Base-by-base conservation (phyloP, 148 eudicot genomes). In the Chenopodium berlandieri region DNA sequence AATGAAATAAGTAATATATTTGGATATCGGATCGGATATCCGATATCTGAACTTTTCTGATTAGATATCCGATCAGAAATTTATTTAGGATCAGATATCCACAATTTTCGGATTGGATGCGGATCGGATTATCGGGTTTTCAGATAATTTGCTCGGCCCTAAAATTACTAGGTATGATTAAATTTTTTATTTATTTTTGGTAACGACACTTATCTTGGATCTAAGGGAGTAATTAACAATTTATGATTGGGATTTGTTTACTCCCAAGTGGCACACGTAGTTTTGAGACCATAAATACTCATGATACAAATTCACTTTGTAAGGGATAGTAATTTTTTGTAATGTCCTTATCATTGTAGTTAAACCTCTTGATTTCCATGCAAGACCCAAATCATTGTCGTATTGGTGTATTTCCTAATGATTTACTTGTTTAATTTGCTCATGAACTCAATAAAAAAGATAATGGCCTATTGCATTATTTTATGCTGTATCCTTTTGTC, bases 341-440 rank as follows among this genome's bases (percentile, higher is more conserved):
- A 54, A 48, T 12, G 25, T 67, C 16, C 80, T 27, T 67, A 12
- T 56, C 58, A 13, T 48, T 34, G 30, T 78, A n/a, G 74, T 52
- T 66, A 50, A 68, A 30, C 64, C 50, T 48, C 16, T 14, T 56
- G 75, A 62, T 20, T 62, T 62, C 7, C 73, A 47, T 65, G 83
- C 12, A 16, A 58, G 63, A 46, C 62, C 79, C 7, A 23, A 20
- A 10, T 58, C 48, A 54, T 12, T 56, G 68, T 62, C 19, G 30
- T 71, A 31, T 30, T 4, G 4, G 44, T 40, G 44, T 40, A 40
- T 30, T 34, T 48, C 6, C 19, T 63, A 58, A 30, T 19, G 27
- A 64, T 82, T 48, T 71, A 74, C 67, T 47, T 71, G 68, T 48
- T 34, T 76, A 27, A 16, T 19, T 68, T 54, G 32, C 50, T 31